Percentiles rank a stretch among this genome's conserved stretches.
Conservation (phyloP, 2,329 filamentous ascomycete species). For the Polychaeton citri region DNA sequence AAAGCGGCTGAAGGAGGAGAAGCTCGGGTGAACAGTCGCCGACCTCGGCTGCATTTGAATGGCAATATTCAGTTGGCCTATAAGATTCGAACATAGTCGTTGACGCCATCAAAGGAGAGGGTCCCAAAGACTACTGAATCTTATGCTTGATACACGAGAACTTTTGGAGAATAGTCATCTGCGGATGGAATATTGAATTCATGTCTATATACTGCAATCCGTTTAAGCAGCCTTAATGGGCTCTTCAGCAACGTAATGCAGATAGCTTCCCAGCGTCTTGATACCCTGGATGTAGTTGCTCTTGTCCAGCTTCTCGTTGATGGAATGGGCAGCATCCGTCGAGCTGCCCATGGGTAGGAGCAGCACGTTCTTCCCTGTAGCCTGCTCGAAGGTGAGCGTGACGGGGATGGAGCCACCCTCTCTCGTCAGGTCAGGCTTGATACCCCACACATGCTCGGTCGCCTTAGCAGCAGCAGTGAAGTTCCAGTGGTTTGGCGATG, state of each 20-base stretch:
- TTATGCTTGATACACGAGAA: too few relatives aligned
- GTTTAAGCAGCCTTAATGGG: conserved; percentile 32
- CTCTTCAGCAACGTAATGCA: conserved; percentile 94
- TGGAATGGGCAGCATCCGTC: conserved; percentile 90
- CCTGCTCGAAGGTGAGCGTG: conserved; percentile 92
- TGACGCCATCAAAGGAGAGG: too few relatives aligned
- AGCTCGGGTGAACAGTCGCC: too few relatives aligned
- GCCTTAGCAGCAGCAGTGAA: conserved; percentile 89
- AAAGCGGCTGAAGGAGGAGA: too few relatives aligned
- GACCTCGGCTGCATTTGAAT: too few relatives aligned
- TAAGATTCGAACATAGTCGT: too few relatives aligned
- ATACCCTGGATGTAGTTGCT: conserved; percentile 97
- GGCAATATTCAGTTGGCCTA: too few relatives aligned
- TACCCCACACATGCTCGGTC: conserved; percentile 87
- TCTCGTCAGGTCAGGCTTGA: conserved; percentile 86
- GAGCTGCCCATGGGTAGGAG: conserved; percentile 94
- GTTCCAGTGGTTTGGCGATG: conserved; percentile 97
- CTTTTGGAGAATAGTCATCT: too few relatives aligned
- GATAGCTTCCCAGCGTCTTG: conserved; percentile 85
- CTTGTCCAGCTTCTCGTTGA: conserved; percentile 97
- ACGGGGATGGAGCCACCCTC: conserved; percentile 97
- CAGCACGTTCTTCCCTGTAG: conserved; percentile 93
- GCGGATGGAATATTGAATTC: too few relatives aligned
- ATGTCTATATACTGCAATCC: not conserved
- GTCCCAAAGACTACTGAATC: too few relatives aligned